Percentiles rank a stretch among this genome's conserved stretches.
phyloP scores from a whole-genome alignment of 75 land plant species.

The Cryptomeria japonica region DNA sequence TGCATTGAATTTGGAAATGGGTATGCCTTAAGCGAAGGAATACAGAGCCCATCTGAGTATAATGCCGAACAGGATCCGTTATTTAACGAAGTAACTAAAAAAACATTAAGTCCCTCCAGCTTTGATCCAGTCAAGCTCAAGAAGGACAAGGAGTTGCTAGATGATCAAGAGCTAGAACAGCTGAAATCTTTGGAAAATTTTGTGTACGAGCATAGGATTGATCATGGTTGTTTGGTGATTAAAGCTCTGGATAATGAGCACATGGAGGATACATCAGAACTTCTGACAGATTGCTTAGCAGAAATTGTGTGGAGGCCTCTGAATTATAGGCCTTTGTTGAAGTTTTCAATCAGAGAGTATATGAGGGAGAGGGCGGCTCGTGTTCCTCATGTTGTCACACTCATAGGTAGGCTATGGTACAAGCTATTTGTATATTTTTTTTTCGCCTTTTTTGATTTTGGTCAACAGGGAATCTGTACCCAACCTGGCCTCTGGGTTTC shows the following conservation, averaged over 20 bases:
- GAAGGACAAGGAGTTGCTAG: slow-evolving; percentile 27
- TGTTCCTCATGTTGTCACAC: slow-evolving; percentile 69
- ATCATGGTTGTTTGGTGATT: slow-evolving; percentile 44
- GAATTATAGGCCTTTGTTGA: slow-evolving; percentile 50
- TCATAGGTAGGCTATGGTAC: slow-evolving; percentile 50
- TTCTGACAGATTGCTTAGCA: slow-evolving; percentile 81
- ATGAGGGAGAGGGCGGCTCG: slow-evolving; percentile 61
- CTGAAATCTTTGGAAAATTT: slow-evolving; percentile 39
- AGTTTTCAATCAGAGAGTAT: slow-evolving; percentile 64
- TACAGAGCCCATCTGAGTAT: too few relatives aligned
- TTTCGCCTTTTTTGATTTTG: too few relatives aligned
- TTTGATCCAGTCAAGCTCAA: slow-evolving; percentile 3
- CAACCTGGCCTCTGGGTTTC: too few relatives aligned
- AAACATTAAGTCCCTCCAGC: neutral
- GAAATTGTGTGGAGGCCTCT: slow-evolving; percentile 68
- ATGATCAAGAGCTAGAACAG: slow-evolving; percentile 24
- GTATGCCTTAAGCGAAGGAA: neutral
- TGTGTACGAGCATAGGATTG: slow-evolving; percentile 23
- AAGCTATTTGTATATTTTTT: too few relatives aligned
- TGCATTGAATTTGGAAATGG: neutral
- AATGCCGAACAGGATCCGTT: too few relatives aligned
- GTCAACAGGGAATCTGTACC: too few relatives aligned
- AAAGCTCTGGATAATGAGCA: slow-evolving; percentile 54
- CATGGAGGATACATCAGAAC: slow-evolving; percentile 34
- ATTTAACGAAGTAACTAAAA: too few relatives aligned